Conservation (phyloP, 495 filamentous ascomycete genomes). For the Bacidia gigantensis region DNA sequence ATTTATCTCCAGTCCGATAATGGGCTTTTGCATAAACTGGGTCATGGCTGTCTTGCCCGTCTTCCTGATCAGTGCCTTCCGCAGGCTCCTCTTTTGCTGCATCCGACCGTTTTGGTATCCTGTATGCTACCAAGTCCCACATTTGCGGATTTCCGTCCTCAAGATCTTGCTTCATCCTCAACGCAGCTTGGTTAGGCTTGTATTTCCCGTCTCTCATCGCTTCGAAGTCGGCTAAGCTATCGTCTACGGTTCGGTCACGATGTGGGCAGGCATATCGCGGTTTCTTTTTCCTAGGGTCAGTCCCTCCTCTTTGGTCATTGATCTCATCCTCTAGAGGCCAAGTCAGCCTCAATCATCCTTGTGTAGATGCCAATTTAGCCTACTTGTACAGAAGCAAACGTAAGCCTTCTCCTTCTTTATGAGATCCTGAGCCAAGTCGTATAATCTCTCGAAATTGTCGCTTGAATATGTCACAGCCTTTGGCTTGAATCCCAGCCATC, state of each 20-base stretch:
- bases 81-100: slow-evolving; percentile 11
- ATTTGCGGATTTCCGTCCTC: slow-evolving; percentile 52
- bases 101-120: slow-evolving; percentile 39
- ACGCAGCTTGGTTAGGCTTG: slow-evolving; percentile 68
- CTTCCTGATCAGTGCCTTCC: slow-evolving; percentile 6
- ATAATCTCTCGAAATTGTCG: slow-evolving; percentile 78
- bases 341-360: not conserved
- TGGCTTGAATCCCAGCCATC: slow-evolving; percentile 74
- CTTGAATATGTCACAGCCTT: slow-evolving; percentile 62
- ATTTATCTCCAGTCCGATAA: slow-evolving; percentile 57
- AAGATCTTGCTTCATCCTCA: slow-evolving; percentile 75
- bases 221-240: slow-evolving; percentile 70
- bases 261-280: slow-evolving; percentile 67
- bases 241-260: slow-evolving; percentile 56
- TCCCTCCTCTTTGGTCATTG: slow-evolving; percentile 72
- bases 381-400: slow-evolving; percentile 54
- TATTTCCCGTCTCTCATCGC: slow-evolving; percentile 89
- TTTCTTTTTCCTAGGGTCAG: slow-evolving; percentile 39
- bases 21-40: slow-evolving; percentile 37
- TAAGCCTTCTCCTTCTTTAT: slow-evolving; percentile 62
- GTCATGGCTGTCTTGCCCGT: slow-evolving; percentile 7
- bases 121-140: slow-evolving; percentile 63
- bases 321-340: slow-evolving; percentile 45
- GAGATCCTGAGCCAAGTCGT: slow-evolving; percentile 77
- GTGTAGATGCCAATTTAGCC: slow-evolving; percentile 7